Conservation (phyloP, 192 early-diverging fungal species). For the Entomortierella lignicola region DNA sequence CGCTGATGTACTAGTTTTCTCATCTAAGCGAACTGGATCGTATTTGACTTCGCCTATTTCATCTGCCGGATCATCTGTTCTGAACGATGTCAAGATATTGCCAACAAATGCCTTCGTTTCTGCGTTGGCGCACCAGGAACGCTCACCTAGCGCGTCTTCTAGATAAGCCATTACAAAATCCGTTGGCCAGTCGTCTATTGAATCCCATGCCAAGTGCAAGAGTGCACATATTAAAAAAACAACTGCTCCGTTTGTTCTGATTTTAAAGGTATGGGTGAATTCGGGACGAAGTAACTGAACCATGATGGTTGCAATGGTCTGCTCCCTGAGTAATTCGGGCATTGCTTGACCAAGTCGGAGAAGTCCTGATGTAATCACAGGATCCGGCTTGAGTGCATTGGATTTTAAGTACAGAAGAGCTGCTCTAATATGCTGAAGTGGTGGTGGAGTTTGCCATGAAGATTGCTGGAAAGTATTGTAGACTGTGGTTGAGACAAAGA, state of each 20-base stretch:
- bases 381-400: slow-evolving; percentile 47
- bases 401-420: slow-evolving; percentile 40
- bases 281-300: slow-evolving; percentile 49
- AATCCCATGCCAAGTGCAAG: slow-evolving; percentile 45
- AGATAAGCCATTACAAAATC: slow-evolving; percentile 54
- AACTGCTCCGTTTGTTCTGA: slow-evolving; percentile 43
- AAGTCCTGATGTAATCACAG: slow-evolving; percentile 37
- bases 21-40: slow-evolving; percentile 45
- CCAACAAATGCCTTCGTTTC: slow-evolving; percentile 39
- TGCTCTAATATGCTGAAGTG: slow-evolving; percentile 32
- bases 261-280: slow-evolving; percentile 49
- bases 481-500: slow-evolving; percentile 4
- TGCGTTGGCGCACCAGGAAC: slow-evolving; percentile 40
- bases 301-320: slow-evolving; percentile 23
- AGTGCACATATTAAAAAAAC: slow-evolving; percentile 40
- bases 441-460: slow-evolving; percentile 38
- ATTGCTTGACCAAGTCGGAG: slow-evolving; percentile 40
- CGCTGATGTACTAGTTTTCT: slow-evolving; percentile 23
- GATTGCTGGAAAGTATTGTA: slow-evolving; percentile 29
- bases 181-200: slow-evolving; percentile 42
- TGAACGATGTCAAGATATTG: slow-evolving; percentile 41
- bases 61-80: slow-evolving; percentile 22
- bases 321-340: slow-evolving; percentile 35
- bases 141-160: slow-evolving; percentile 43
- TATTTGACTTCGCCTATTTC: slow-evolving; percentile 15